Evolutionary conservation across 1,139 yeast species (phyloP).

Genomic region (Yamadazyma conglobata): DNA sequence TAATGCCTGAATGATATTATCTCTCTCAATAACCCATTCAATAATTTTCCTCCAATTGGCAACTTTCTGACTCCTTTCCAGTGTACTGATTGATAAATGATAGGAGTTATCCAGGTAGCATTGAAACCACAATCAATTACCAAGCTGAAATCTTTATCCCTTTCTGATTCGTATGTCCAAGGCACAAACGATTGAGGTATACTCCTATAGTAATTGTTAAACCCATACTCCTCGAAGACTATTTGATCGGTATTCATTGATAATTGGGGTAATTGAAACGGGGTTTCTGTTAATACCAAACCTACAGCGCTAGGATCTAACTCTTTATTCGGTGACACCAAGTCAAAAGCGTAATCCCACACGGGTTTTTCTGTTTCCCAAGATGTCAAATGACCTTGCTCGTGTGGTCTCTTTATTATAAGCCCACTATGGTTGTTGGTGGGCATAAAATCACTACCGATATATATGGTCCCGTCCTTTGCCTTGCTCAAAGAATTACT

Average conservation of each 20-base stretch:
- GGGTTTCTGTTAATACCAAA: slow-evolving; percentile 69
- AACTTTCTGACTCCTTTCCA: slow-evolving; percentile 76
- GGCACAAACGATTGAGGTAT: slow-evolving; percentile 69
- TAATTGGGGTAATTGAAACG: slow-evolving; percentile 77
- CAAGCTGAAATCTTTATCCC: slow-evolving; percentile 59
- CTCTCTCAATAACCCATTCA: slow-evolving; percentile 81
- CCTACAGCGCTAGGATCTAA: slow-evolving; percentile 47
- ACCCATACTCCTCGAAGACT: slow-evolving; percentile 90
- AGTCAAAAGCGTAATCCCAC: slow-evolving; percentile 74
- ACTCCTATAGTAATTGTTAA: slow-evolving; percentile 61
- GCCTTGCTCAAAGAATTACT: slow-evolving; percentile 74
- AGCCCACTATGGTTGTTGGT: slow-evolving; percentile 77
- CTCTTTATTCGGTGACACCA: slow-evolving; percentile 24
- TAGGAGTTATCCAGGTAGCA: slow-evolving; percentile 84
- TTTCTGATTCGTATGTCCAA: slow-evolving; percentile 37
- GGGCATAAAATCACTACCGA: slow-evolving; percentile 65
- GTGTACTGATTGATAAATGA: slow-evolving; percentile 72
- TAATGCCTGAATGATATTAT: slow-evolving; percentile 87
- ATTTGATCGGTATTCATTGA: slow-evolving; percentile 89
- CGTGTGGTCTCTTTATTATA: slow-evolving; percentile 75
- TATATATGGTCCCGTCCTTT: slow-evolving; percentile 67
- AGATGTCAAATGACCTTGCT: slow-evolving; percentile 80
- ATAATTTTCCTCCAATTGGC: slow-evolving; percentile 79
- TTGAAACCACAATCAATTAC: slow-evolving; percentile 88
- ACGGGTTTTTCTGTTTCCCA: slow-evolving; percentile 93